Percentiles rank a stretch among this genome's conserved stretches.
Conservation (phyloP, 2,329 filamentous ascomycete genomes). For the Penicillium sp. region DNA sequence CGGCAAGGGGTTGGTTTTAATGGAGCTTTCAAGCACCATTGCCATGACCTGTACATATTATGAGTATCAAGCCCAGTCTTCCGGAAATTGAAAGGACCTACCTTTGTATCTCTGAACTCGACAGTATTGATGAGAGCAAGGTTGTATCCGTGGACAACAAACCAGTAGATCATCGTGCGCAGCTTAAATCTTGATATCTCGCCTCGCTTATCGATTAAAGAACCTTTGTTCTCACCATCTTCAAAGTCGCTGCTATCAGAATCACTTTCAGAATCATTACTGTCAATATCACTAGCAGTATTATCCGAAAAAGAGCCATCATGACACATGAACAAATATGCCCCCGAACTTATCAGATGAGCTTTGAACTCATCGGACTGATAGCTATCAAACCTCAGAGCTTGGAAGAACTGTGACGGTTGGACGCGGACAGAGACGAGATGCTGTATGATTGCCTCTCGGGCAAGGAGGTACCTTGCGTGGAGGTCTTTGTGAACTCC, state of each 20-base stretch:
- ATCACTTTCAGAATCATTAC: neutral
- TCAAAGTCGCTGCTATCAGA: neutral
- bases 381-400: conserved; percentile 16
- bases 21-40: conserved; percentile 20
- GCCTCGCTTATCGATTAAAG: neutral
- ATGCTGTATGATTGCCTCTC: conserved; percentile 64
- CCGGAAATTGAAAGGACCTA: conserved; percentile 24
- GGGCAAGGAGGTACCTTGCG: conserved; percentile 60
- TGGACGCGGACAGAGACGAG: conserved; percentile 48
- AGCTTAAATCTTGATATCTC: conserved; percentile 29
- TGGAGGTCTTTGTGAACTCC: conserved; percentile 31
- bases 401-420: conserved; percentile 37
- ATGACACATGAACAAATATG: conserved; percentile 68
- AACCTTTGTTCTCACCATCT: neutral
- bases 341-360: conserved; percentile 55
- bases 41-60: conserved; percentile 19
- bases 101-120: conserved; percentile 64
- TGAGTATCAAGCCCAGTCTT: neutral
- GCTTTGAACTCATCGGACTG: conserved; percentile 50
- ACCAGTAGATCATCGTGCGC: conserved; percentile 54
- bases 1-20: neutral
- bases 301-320: conserved; percentile 49
- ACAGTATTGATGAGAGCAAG: conserved; percentile 63
- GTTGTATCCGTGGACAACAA: conserved; percentile 58
- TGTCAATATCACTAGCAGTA: neutral